Evolutionary conservation across 768 basidiomycete genomes (phyloP), one percentile per base, ranked within the genome.

Genomic region (Mycena vulgaris): DNA sequence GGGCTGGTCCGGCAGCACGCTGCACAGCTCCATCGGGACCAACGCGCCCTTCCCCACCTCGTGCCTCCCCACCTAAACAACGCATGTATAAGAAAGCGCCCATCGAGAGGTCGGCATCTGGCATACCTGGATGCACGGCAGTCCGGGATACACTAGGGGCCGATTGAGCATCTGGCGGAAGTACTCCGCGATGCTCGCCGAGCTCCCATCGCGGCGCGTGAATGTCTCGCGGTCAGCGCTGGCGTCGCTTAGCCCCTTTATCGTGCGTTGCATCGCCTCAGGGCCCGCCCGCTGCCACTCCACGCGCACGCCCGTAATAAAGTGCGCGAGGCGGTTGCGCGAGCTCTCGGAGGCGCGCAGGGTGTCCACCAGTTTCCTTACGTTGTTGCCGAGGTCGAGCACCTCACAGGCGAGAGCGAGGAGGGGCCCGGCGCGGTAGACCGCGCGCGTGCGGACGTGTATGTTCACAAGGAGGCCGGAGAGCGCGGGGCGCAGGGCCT

Each of bases 391-490:
- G 40, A 40, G 42, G 33, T 9, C 6, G 23, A 93, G 75, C 72
- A 88, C 88, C 5, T 91, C 89, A 5, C 90, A 77, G 62, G 89
- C 89, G 0, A 94, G 79, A 2, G 83, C 78, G 55, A 92, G 80
- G 2, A 95, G 82, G 0, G 83, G 76, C 0, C 94, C 94, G 0
- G 87, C 79, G 70, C 87, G 89, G 77, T 90, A 94, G 91, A 95
- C 93, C 23, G 89, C 87, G 0, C 90, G 92, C 0, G 92, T 92
- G 0, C 89, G 88, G 49, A 93, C 91, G 68, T 95, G 94, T 69
- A 95, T 84, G 66, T 95, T 95, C 71, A 94, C 82, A 28, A 94
- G 77, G 71, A 94, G 86, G 0, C 83, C 82, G 0, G 89, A 88
- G n/a, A 89, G 85, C 0, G 87, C 88, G 5, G 93, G 93, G 23